These are phyloP conservation scores for Epicoccum nigrum DNA, from an alignment of 2,329 filamentous ascomycete genomes.

Conservation along the genomic window DNA sequence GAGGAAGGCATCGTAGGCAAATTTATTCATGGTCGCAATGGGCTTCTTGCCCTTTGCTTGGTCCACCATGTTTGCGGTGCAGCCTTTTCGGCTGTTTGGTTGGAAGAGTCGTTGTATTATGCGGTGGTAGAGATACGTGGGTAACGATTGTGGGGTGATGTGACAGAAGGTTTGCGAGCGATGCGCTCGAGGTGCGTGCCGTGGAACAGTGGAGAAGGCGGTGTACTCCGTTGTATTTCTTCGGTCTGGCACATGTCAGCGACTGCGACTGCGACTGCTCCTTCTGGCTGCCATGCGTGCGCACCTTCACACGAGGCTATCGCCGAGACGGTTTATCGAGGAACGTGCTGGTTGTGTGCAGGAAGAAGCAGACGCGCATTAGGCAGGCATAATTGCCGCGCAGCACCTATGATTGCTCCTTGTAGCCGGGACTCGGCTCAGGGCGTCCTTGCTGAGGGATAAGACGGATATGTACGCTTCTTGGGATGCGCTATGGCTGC, in stretches of 20 bases:
- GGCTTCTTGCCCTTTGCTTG: constrained; percentile 40
- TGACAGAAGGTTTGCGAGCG: constrained; percentile 12
- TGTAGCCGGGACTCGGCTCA: constrained; percentile 6
- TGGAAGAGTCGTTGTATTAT: constrained; percentile 4
- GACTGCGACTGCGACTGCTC: constrained; percentile 4
- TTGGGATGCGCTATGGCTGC: constrained; percentile 39
- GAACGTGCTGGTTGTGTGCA: constrained; percentile 15
- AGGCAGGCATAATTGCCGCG: constrained; percentile 19
- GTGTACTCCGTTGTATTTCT: constrained; percentile 16
- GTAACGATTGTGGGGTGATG: constrained; percentile 24
- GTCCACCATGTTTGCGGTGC: constrained; percentile 21
- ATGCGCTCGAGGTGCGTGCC: constrained; percentile 18
- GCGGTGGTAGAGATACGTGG: constrained; percentile 7
- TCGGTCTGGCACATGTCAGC: constrained; percentile 19
- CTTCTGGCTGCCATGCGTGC: background rate
- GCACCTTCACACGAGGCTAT: constrained; percentile 13
- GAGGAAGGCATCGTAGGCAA: constrained; percentile 78
- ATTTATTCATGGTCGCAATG: constrained; percentile 66
- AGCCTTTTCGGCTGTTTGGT: constrained; percentile 9
- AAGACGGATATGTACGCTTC: constrained; percentile 22
- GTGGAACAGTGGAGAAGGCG: constrained; percentile 19
- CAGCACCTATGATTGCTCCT: background rate
- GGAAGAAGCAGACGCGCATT: constrained; percentile 16
- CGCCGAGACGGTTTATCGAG: background rate
- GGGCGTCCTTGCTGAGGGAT: constrained; percentile 14